Percentiles rank a stretch among this genome's conserved stretches.
phyloP scores from a whole-genome alignment of 305 asterid species.

The Fraxinus nigra region DNA sequence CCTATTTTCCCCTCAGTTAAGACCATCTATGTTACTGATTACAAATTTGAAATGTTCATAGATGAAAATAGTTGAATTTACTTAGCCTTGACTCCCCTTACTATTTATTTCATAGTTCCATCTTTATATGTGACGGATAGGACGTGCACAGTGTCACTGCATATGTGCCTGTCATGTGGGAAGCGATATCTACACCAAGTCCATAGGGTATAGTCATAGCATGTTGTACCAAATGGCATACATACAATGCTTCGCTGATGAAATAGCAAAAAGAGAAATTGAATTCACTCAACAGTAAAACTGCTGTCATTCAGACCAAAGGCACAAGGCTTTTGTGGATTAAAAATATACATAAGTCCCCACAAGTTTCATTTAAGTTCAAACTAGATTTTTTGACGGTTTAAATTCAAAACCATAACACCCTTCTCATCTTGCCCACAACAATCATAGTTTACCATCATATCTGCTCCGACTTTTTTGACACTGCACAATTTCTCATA shows the following conservation, averaged over 20 bases:
- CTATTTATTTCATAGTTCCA: background rate
- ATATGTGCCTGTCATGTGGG: background rate
- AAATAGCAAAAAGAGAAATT: background rate
- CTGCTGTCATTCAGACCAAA: background rate
- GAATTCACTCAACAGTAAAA: background rate
- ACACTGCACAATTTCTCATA: background rate
- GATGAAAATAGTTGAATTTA: background rate
- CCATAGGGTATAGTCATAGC: background rate
- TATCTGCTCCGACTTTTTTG: background rate
- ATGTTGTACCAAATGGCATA: background rate
- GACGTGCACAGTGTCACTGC: background rate
- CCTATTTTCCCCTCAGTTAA: background rate
- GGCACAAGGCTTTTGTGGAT: background rate
- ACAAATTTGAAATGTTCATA: background rate
- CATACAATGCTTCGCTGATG: background rate
- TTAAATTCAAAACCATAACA: background rate
- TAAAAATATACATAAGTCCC: background rate
- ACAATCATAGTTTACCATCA: background rate
- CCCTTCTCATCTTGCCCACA: background rate
- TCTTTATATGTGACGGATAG: background rate
- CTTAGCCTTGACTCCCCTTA: background rate
- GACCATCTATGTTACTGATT: background rate
- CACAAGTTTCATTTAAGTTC: background rate
- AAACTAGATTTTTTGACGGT: background rate
- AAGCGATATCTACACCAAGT: background rate